These are phyloP conservation scores for Cymbidium sinense DNA, from an alignment of 106 monocot species.

Conservation along the genomic window DNA sequence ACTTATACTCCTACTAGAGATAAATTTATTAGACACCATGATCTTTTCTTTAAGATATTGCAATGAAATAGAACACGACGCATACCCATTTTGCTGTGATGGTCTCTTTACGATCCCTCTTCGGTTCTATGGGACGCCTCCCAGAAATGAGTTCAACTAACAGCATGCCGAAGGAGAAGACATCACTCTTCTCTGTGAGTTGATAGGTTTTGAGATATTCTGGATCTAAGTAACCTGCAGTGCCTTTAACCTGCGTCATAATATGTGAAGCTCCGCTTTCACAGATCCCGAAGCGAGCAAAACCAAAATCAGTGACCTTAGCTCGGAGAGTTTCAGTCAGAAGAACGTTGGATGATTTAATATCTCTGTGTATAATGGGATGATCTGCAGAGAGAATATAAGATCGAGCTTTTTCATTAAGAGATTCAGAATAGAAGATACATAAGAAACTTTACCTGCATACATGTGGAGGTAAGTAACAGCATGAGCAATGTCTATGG, in stretches of 20 bases:
- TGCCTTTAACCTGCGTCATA: conserved; percentile 82
- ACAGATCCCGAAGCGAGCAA: conserved; percentile 46
- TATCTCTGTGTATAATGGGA: conserved; percentile 90
- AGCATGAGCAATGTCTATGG: conserved; percentile 73
- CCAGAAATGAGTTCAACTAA: conserved; percentile 69
- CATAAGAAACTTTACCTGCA: conserved; percentile 23
- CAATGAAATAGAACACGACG: background rate
- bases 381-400: conserved; percentile 50
- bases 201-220: conserved; percentile 81
- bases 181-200: conserved; percentile 79
- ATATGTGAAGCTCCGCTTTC: conserved; percentile 48
- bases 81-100: conserved; percentile 75
- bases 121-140: conserved; percentile 65
- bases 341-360: conserved; percentile 81
- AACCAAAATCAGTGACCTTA: conserved; percentile 89
- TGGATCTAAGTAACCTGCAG: conserved; percentile 85
- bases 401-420: too few relatives aligned
- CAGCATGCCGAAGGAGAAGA: conserved; percentile 79
- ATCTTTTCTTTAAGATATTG: too few relatives aligned
- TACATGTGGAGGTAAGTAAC: conserved; percentile 78
- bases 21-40: too few relatives aligned
- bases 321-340: conserved; percentile 70
- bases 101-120: conserved; percentile 36
- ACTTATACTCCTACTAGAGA: too few relatives aligned
- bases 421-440: background rate